A percentile compares a stretch with the other conserved stretches of the same genome.
phyloP scores from a whole-genome alignment of 2,329 filamentous ascomycete genomes.

The Rhynchosporium agropyri region DNA sequence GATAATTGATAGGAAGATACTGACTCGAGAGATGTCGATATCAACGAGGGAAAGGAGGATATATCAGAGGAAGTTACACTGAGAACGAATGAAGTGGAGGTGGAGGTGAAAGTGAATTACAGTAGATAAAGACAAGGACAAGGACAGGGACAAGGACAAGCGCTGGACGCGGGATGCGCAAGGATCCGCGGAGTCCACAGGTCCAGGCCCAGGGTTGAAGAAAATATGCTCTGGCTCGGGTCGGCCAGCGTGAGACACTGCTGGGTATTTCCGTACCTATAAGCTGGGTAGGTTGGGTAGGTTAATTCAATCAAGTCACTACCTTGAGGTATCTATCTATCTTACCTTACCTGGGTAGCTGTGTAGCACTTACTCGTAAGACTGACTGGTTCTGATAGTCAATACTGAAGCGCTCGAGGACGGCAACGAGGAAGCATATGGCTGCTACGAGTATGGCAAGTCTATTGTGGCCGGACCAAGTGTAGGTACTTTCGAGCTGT shows the following conservation, averaged over 20 bases:
- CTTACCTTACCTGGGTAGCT: no score
- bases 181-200: background rate
- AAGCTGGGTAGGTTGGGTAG: no score
- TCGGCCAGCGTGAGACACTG: background rate
- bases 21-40: background rate
- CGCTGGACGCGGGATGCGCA: slow-evolving; percentile 8
- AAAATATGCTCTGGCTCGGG: background rate
- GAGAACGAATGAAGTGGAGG: background rate
- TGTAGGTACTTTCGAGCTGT: no score
- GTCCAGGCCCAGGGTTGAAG: background rate
- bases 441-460: background rate
- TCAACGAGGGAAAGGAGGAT: background rate
- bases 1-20: background rate
- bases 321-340: no score
- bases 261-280: no score
- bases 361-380: no score
- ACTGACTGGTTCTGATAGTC: no score
- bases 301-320: no score
- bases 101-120: background rate
- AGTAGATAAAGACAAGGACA: no score
- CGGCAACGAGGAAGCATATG: background rate
- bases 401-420: no score
- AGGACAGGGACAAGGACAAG: background rate
- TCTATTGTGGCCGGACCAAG: no score
- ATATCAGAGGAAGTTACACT: background rate